Conservation (phyloP, 2,329 filamentous ascomycete genomes). For the Berkeleyomyces basicola region DNA sequence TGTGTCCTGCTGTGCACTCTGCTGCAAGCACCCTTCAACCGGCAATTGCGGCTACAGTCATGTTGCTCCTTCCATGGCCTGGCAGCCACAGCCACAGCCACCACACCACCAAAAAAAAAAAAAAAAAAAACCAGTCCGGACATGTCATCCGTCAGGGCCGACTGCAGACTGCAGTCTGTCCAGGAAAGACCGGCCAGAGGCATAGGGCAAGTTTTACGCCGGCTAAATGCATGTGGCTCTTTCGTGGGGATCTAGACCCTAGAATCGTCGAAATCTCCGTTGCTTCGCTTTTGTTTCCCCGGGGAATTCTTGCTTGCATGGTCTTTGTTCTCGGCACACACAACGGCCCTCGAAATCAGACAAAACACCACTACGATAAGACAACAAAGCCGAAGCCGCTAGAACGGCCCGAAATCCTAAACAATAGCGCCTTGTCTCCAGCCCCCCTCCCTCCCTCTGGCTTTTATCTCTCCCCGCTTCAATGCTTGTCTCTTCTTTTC, state of each 20-base stretch:
- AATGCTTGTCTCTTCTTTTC: background rate
- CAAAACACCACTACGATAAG: background rate
- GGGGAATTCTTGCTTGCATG: background rate
- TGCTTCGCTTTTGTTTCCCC: background rate
- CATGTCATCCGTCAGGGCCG: background rate
- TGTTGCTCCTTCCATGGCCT: background rate
- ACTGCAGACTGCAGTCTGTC: background rate
- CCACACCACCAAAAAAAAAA: background rate
- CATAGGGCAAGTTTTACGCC: slow-evolving; percentile 4
- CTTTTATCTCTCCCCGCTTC: background rate
- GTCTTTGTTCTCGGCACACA: background rate
- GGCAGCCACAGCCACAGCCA: background rate
- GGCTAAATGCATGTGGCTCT: background rate
- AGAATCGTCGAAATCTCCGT: no score
- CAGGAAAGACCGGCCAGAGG: slow-evolving; percentile 1
- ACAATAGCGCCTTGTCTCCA: background rate
- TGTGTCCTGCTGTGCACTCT: background rate
- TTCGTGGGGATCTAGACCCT: background rate
- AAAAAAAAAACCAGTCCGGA: background rate
- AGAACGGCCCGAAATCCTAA: slow-evolving; percentile 7
- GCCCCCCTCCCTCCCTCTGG: background rate
- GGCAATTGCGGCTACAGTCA: background rate
- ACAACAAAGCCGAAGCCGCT: background rate
- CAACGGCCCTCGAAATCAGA: background rate
- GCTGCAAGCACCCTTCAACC: background rate